Conservation (phyloP, 1,284 basidiomycete genomes). For the Kwoniella shivajii region DNA sequence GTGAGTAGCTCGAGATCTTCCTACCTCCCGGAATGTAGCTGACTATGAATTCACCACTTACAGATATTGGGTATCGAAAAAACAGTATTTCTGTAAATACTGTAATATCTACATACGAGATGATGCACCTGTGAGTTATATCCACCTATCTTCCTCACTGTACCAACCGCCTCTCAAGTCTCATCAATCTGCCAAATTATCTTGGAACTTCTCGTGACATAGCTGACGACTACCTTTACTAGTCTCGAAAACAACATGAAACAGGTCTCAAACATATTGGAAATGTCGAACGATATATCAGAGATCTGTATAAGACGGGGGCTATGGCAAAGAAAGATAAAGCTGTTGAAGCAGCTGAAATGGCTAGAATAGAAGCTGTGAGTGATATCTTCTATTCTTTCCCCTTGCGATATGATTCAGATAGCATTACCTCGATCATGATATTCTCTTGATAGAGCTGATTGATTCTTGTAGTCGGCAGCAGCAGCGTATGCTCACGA, state of each 20-base stretch:
- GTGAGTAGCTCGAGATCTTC: conserved; percentile 16
- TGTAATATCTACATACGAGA: conserved; percentile 69
- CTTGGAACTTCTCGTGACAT: no score
- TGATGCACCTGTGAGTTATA: conserved; percentile 68
- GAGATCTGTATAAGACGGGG: conserved; percentile 89
- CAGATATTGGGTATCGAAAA: conserved; percentile 58
- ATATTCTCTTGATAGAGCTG: no score
- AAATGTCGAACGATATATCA: conserved; percentile 87
- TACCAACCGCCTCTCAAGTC: no score
- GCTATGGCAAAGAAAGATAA: conserved; percentile 83
- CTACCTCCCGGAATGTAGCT: background rate
- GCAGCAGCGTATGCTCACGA: conserved; percentile 44
- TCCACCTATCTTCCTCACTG: background rate
- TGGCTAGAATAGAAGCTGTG: conserved; percentile 81
- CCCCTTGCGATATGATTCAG: background rate
- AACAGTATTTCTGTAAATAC: conserved; percentile 59
- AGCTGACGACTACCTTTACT: conserved; percentile 14
- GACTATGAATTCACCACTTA: background rate
- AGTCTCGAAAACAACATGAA: conserved; percentile 88
- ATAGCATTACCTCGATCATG: no score
- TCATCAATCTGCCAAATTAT: no score
- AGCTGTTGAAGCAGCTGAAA: conserved; percentile 82
- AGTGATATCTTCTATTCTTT: conserved; percentile 30
- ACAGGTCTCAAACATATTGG: conserved; percentile 91
- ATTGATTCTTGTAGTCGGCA: conserved; percentile 38